Conservation (phyloP, 106 monocot genomes). For the Platanthera zijinensis region DNA sequence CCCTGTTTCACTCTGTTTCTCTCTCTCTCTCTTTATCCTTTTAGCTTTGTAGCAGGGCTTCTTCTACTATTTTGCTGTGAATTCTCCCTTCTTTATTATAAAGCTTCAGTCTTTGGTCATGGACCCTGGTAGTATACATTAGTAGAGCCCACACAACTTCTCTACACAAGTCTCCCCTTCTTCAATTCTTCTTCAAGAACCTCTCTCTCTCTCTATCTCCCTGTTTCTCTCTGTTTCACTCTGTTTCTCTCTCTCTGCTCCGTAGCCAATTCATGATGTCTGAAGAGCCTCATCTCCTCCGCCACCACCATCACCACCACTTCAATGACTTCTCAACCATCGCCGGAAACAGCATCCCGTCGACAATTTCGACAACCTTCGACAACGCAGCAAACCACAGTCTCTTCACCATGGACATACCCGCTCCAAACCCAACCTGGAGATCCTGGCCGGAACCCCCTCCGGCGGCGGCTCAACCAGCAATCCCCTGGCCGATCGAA, state of each 20-base stretch:
- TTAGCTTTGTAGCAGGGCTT: too few relatives aligned
- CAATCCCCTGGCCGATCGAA: background rate
- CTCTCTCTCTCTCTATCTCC: background rate
- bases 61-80: too few relatives aligned
- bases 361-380: conserved; percentile 13
- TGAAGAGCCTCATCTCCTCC: background rate
- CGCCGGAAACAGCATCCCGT: conserved; percentile 1
- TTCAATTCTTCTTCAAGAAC: background rate
- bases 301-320: background rate
- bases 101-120: too few relatives aligned
- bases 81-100: too few relatives aligned
- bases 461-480: background rate
- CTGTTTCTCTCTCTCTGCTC: background rate
- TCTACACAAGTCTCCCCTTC: background rate
- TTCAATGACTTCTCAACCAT: conserved; percentile 18
- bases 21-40: background rate
- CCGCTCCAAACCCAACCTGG: conserved; percentile 9
- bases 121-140: too few relatives aligned
- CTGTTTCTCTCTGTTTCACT: background rate
- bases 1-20: background rate
- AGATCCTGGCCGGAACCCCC: background rate
- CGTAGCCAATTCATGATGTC: conserved; percentile 7
- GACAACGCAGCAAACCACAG: conserved; percentile 5
- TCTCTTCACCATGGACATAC: conserved; percentile 13
- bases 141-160: too few relatives aligned